phyloP scores from a whole-genome alignment of 371 early-diverging fungal genomes.

The Mucor irregularis region DNA sequence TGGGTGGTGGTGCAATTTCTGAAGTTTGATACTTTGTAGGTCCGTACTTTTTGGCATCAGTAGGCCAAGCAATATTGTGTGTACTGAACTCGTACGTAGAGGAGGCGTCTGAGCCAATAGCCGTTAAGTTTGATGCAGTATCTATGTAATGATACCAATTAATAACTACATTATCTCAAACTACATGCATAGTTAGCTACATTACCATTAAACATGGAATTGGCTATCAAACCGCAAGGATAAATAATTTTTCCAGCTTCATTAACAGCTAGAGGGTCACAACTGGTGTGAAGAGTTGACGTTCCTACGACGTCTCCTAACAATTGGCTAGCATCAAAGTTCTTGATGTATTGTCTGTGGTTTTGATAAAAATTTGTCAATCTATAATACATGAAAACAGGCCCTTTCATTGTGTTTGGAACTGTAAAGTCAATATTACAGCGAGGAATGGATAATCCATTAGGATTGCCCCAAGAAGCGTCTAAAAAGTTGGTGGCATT shows the following conservation, averaged over 20 bases:
- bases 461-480: conserved; percentile 37
- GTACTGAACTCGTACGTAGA: conserved; percentile 54
- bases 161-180: too few relatives aligned
- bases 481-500: conserved; percentile 36
- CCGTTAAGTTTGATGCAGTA: conserved; percentile 24
- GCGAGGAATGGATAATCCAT: conserved; percentile 38
- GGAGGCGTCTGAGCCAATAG: background rate
- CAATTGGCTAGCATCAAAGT: conserved; percentile 83
- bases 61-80: conserved; percentile 87
- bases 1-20: conserved; percentile 76
- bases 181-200: background rate
- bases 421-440: conserved; percentile 84
- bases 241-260: conserved; percentile 55
- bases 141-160: conserved; percentile 4
- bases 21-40: conserved; percentile 53
- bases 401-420: conserved; percentile 66
- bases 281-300: conserved; percentile 32
- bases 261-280: conserved; percentile 55
- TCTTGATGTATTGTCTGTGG: conserved; percentile 95
- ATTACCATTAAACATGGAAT: conserved; percentile 90
- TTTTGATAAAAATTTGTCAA: conserved; percentile 99
- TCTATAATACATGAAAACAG: conserved; percentile 93
- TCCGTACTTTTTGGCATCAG: conserved; percentile 77
- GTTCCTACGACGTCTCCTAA: conserved; percentile 52
- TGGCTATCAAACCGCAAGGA: conserved; percentile 98